These are phyloP conservation scores for Ceratobasidium sp. DNA, from an alignment of 1,284 basidiomycete genomes.

Conservation along the genomic window DNA sequence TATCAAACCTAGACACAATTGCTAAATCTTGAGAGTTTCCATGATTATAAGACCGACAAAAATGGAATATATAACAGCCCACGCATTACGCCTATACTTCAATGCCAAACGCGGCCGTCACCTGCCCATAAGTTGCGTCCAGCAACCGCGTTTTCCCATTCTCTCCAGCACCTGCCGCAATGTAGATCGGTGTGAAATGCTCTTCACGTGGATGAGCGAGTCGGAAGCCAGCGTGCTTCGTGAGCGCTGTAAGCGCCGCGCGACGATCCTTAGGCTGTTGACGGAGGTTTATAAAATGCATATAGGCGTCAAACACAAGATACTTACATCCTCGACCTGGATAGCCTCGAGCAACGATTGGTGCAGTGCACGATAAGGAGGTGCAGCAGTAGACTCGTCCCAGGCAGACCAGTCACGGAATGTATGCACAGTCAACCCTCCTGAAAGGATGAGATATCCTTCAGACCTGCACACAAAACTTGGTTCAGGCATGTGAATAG, in stretches of 20 bases:
- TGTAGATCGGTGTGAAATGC: conserved; percentile 75
- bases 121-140: conserved; percentile 61
- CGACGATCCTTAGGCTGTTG: conserved; percentile 50
- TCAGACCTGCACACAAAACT: conserved; percentile 61
- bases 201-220: conserved; percentile 72
- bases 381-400: conserved; percentile 52
- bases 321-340: conserved; percentile 58
- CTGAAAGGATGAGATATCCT: conserved; percentile 71
- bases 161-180: conserved; percentile 75
- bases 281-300: conserved; percentile 5
- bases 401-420: conserved; percentile 23
- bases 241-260: conserved; percentile 58
- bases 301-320: conserved; percentile 41
- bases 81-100: too few species aligned
- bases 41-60: too few species aligned
- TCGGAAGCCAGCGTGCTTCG: conserved; percentile 66
- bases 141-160: conserved; percentile 60
- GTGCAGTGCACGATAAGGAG: conserved; percentile 64
- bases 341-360: conserved; percentile 65
- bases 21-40: too few species aligned
- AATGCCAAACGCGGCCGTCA: conserved; percentile 68
- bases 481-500: neutral
- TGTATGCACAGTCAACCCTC: conserved; percentile 60
- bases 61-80: too few species aligned
- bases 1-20: too few species aligned